These are phyloP conservation scores for Scheffersomyces titani DNA, from an alignment of 1,139 yeast species.

Conservation along the genomic window DNA sequence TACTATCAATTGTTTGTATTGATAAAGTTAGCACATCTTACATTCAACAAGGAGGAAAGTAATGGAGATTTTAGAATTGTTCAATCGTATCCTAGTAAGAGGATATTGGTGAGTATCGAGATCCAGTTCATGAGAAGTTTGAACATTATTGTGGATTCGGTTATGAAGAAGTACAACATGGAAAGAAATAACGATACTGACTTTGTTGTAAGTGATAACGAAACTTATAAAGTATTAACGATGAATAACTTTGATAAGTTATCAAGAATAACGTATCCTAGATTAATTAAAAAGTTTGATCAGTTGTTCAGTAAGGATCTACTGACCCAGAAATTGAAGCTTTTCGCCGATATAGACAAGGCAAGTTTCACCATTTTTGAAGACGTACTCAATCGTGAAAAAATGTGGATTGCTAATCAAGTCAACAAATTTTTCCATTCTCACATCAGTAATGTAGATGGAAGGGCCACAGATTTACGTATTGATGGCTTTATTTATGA, in stretches of 20 bases:
- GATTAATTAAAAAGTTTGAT: slow-evolving; percentile 36
- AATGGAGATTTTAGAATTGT: slow-evolving; percentile 16
- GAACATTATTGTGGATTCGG: slow-evolving; percentile 50
- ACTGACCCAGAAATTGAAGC: slow-evolving; percentile 39
- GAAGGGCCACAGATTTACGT: slow-evolving; percentile 13
- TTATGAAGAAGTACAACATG: slow-evolving; percentile 43
- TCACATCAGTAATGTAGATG: not conserved
- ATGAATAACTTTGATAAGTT: slow-evolving; percentile 49
- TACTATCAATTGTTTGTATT: slow-evolving; percentile 37
- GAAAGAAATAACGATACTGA: slow-evolving; percentile 26
- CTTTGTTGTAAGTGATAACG: slow-evolving; percentile 19
- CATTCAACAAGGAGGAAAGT: slow-evolving; percentile 32
- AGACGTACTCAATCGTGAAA: slow-evolving; percentile 42
- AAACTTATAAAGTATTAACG: slow-evolving; percentile 41
- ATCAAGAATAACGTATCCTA: slow-evolving; percentile 35
- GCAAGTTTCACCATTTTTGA: slow-evolving; percentile 45
- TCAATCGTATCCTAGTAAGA: slow-evolving; percentile 43
- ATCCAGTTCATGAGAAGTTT: slow-evolving; percentile 52
- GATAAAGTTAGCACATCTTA: slow-evolving; percentile 32
- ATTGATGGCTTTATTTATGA: slow-evolving; percentile 46
- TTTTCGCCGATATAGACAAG: slow-evolving; percentile 47
- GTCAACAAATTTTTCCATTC: slow-evolving; percentile 29
- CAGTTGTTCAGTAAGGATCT: slow-evolving; percentile 36
- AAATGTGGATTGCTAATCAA: slow-evolving; percentile 32
- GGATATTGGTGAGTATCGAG: slow-evolving; percentile 43